A percentile compares a stretch with the other conserved stretches of the same genome.
These are phyloP conservation scores for Colletotrichum falcatum DNA, from an alignment of 2,329 filamentous ascomycete species.

Conservation along the genomic window DNA sequence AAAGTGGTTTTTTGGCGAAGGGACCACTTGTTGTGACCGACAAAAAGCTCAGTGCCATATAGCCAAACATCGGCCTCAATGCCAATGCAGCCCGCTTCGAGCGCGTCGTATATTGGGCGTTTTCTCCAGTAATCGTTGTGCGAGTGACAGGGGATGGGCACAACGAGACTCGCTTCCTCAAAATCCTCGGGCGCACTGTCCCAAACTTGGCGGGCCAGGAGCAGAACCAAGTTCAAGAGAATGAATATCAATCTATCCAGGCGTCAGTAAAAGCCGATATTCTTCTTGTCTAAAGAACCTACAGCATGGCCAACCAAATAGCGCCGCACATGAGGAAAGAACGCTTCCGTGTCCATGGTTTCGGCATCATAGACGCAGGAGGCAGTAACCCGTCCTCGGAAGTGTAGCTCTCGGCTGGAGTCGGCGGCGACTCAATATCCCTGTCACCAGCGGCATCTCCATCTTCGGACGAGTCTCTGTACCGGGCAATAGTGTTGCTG, in stretches of 20 bases:
- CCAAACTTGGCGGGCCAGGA: constrained; percentile 33
- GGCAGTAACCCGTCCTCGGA: constrained; percentile 31
- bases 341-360: constrained; percentile 34
- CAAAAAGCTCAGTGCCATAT: constrained; percentile 64
- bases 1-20: constrained; percentile 69
- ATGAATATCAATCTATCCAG: constrained; percentile 33
- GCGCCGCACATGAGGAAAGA: constrained; percentile 39
- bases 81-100: constrained; percentile 69
- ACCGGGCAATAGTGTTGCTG: constrained; percentile 9
- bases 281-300: neutral
- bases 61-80: constrained; percentile 79
- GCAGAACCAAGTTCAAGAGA: constrained; percentile 34
- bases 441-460: constrained; percentile 1
- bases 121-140: constrained; percentile 80
- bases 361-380: constrained; percentile 29
- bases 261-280: neutral
- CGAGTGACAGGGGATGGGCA: constrained; percentile 71
- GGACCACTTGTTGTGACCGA: constrained; percentile 71
- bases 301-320: constrained; percentile 39
- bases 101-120: constrained; percentile 72
- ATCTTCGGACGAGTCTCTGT: constrained; percentile 27
- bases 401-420: constrained; percentile 27
- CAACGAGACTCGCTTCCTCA: constrained; percentile 46
- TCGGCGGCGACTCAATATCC: constrained; percentile 6
- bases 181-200: constrained; percentile 15